These are phyloP conservation scores for Daldinia caldariorum DNA, from an alignment of 495 filamentous ascomycete genomes.

Conservation along the genomic window DNA sequence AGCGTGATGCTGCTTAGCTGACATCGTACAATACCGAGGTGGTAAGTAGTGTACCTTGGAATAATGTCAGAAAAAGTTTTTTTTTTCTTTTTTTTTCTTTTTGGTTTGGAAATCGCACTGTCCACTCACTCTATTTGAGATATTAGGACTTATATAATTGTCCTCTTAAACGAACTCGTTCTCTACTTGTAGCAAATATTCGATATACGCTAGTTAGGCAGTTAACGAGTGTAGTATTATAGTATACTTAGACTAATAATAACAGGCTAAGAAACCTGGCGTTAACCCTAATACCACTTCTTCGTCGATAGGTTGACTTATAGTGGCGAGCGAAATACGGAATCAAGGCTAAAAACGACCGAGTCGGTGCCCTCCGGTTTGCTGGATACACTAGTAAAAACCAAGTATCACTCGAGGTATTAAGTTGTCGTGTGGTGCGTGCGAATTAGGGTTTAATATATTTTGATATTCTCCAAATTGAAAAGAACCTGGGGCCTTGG, in stretches of 20 bases:
- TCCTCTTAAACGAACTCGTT: background rate
- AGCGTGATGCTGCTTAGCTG: slow-evolving; percentile 18
- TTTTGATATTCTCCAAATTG: slow-evolving; percentile 19
- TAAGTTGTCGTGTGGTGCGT: background rate
- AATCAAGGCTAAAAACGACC: background rate
- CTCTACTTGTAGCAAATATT: background rate
- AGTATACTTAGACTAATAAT: background rate
- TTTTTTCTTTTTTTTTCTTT: too few relatives aligned
- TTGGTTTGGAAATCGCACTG: too few relatives aligned
- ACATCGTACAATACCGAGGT: background rate
- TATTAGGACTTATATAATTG: too few relatives aligned
- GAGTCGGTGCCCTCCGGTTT: background rate
- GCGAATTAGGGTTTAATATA: slow-evolving; percentile 2
- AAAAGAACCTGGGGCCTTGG: background rate
- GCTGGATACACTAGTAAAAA: background rate
- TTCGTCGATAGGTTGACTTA: background rate
- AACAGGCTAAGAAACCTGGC: background rate
- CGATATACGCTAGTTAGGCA: background rate
- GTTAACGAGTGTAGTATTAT: too few relatives aligned
- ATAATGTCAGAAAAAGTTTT: slow-evolving; percentile 22
- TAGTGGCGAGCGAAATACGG: background rate
- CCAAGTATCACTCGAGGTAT: background rate
- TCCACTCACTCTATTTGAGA: too few relatives aligned
- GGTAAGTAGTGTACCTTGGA: background rate
- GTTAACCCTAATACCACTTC: background rate